Base-by-base conservation (phyloP, 2,329 filamentous ascomycete species). In the Helotiales sp. region DNA sequence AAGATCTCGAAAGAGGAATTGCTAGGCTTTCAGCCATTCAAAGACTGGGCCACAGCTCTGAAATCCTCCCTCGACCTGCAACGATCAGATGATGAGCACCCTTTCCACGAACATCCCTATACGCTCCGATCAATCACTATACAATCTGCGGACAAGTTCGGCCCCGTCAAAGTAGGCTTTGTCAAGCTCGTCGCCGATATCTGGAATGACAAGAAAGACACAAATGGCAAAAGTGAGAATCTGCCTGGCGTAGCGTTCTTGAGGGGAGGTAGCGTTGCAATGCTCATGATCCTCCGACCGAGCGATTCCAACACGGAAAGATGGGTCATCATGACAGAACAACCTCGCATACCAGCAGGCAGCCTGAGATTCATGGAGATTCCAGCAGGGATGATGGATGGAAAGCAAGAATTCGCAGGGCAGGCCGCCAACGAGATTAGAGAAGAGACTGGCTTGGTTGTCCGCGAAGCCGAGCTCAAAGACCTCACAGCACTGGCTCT, bases 191-290 rank as follows among this genome's bases (percentile, higher is more conserved):
- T 70, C 2, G 78, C 82, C 7, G 64, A 71, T 1, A 73, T 85
- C 1, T 69, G 72, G 57, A 84, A 82, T 6, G n/a, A n/a, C n/a
- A 34, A 54, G n/a, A 24, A 40, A 7, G 40, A 42, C 4, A 29
- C 24, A 58, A 85, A 83, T 38, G 17, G 51, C 7, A 30, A 34
- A 17, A 47, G 56, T 27, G 9, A 51, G 3, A 19, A 48, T 36
- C 75, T 87, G 0, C 82, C 84, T 0, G 82, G 81, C 4, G 73
- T 74, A 1, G 75, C 83, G 0, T 81, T 87, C 58, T 75, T 87
- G 2, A 79, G 84, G 34, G 84, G 84, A 12, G 49, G 54, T 24
- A 55, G 51, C 8, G 60, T 62, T 3, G 60, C 36, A 2, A 57
- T 63, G 24, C 44, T 63, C 5, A 60, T 63, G 57, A 60, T 63